Base-by-base conservation (phyloP, 305 asterid genomes). In the Fraxinus angustifolia region DNA sequence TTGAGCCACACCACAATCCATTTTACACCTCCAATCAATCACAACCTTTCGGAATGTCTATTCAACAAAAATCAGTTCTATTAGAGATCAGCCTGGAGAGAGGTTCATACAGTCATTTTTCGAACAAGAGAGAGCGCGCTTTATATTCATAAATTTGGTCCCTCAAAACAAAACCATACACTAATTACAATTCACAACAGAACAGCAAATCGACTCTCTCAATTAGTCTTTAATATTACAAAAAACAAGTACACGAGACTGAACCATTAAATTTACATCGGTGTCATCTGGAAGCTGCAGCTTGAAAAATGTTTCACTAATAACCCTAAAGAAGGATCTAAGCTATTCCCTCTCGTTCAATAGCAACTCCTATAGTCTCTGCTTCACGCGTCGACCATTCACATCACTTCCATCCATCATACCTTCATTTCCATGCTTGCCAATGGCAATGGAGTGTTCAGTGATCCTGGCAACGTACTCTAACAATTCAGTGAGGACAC, bases 331-430 rank as follows among this genome's bases (percentile, higher is more conserved):
- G 28, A 78, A 71, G 80, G 82, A 76, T 81, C 87, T 84, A 85
- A 80, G 81, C 83, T 79, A 82, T 77, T 53, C 78, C 79, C 87
- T 78, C 85, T 76, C 85, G 75, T 87, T 74, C 14, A 71, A 80
- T 26, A 67, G 75, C 72, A 75, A 53, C 40, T 68, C 38, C 83
- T 88, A 92, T 77, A 90, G 79, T 83, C 97, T 90, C 82, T 92
- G 99, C 87, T 95, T 95, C 81, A 93, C 99, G 8, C 99, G 94
- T 82, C 99, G 87, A 56, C 99, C 98, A 75, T 84, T 82, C 67
- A 85, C 88, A 80, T 95, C 99, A 75, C 91, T 82, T 58, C 97
- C 97, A 23, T 92, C 97, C 19, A 86, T 86, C 21, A 89, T 21
- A 79, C 86, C 85, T 75, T 87, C 95, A 16, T 80, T 87, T 60